Evolutionary conservation across 2,329 filamentous ascomycete genomes (phyloP), one percentile per base, ranked within the genome.

Genomic region (Colletotrichum euphorbiae): DNA sequence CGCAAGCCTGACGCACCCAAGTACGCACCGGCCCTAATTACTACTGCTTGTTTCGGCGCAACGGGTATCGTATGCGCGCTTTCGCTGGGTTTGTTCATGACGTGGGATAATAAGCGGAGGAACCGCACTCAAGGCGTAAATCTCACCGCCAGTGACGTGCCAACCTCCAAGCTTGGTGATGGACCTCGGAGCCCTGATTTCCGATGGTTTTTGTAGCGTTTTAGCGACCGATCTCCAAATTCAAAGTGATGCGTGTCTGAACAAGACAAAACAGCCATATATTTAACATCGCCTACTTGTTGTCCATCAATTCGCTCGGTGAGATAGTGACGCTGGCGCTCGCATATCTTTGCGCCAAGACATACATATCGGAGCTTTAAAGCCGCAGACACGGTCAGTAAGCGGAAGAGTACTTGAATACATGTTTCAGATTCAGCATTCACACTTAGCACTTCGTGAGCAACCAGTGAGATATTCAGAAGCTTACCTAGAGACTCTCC

Each of bases 1-100:
- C 83, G 85, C 2, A 80, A 84, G 38, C 79, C 87, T 70, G 89
- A 91, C 72, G 86, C 86, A 9, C 91, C 90, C 0, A 87, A 90
- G 72, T 93, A 93, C 72, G 83, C 88, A 66, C 89, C 80, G 1
- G 90, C 90, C 0, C 76, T 93, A 46, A 85, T 88, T 38, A 92
- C 89, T 0, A 91, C 87, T 1, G 89, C 89, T 1, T 82, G 83
- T 0, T 91, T 91, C 78, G 90, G 90, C 0, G 90, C 84, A 0
- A 81, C 80, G 0, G 91, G 91, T 0, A 83, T 85, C 4, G 68
- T 87, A 1, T 68, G 36, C 8, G 45, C 59, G 2, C 45, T 68
- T 0, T 33, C 45, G 1, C n/a, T 68, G 3, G 65, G 65, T 2
- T 38, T 38, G 24, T 68, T 19, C 13, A 93, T 92, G 90, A 81